phyloP scores from a whole-genome alignment of 2,329 filamentous ascomycete species.

The Ophiostoma sp. region DNA sequence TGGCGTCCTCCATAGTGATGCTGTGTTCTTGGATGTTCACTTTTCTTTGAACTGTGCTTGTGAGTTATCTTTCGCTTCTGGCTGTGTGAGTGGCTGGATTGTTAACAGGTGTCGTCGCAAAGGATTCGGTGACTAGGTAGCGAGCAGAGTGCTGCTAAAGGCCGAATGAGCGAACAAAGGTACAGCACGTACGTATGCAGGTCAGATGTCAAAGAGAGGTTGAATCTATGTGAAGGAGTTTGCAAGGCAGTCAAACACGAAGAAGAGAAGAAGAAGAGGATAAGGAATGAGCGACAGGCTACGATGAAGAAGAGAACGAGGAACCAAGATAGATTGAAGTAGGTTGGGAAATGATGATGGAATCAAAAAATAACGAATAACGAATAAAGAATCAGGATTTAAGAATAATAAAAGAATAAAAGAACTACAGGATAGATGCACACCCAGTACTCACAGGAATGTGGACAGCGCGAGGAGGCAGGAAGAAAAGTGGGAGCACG shows the following conservation, averaged over 20 bases:
- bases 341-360: not conserved
- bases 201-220: not conserved
- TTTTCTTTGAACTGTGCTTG: not conserved
- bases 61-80: not conserved
- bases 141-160: conserved; percentile 9
- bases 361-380: not conserved
- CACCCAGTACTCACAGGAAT: conserved; percentile 8
- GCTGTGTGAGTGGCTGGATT: conserved; percentile 6
- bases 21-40: not conserved
- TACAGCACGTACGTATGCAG: too few relatives aligned
- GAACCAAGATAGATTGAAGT: not conserved
- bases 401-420: conserved; percentile 8
- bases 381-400: not conserved
- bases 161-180: not conserved
- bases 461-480: not conserved
- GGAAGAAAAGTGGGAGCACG: conserved; percentile 9
- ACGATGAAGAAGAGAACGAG: not conserved
- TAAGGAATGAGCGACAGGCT: not conserved
- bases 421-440: conserved; percentile 11
- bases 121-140: conserved; percentile 8
- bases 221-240: not conserved
- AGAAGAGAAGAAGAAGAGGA: conserved; percentile 14
- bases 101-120: not conserved
- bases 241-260: not conserved
- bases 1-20: conserved; percentile 18